Evolutionary conservation across 1,284 basidiomycete genomes (phyloP).

Genomic region (Rugosomyces carneus): DNA sequence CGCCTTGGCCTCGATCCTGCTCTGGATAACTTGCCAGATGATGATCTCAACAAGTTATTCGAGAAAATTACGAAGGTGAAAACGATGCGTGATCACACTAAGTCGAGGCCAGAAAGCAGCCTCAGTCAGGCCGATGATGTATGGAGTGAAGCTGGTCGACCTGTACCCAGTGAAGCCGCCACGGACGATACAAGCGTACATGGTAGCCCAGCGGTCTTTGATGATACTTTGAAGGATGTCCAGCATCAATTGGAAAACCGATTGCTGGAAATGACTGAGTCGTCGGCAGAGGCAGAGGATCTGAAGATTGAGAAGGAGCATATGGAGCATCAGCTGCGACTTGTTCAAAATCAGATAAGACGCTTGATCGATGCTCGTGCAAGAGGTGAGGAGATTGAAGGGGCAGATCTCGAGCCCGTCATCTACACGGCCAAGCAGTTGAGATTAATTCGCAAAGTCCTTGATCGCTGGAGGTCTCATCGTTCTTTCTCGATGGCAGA

Average conservation of each 20-base stretch:
- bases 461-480: constrained; percentile 82
- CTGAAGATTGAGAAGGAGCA: constrained; percentile 84
- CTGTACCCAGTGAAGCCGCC: constrained; percentile 61
- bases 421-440: constrained; percentile 80
- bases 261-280: constrained; percentile 67
- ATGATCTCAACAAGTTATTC: constrained; percentile 89
- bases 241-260: constrained; percentile 70
- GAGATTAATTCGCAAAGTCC: constrained; percentile 70
- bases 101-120: constrained; percentile 76
- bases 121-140: constrained; percentile 79
- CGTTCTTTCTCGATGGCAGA: constrained; percentile 91
- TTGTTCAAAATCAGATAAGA: constrained; percentile 80
- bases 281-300: constrained; percentile 72
- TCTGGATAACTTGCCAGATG: constrained; percentile 85
- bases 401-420: constrained; percentile 65
- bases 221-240: constrained; percentile 58
- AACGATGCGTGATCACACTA: constrained; percentile 75
- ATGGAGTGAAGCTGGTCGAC: constrained; percentile 78
- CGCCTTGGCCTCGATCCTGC: constrained; percentile 80
- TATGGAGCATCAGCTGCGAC: constrained; percentile 81
- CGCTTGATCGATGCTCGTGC: constrained; percentile 76
- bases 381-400: constrained; percentile 63
- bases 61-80: constrained; percentile 92
- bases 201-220: constrained; percentile 57
- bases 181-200: constrained; percentile 83